Evolutionary conservation across 2,329 filamentous ascomycete genomes (phyloP), one percentile per base, ranked within the genome.

Genomic region (Nemania bipapillata): DNA sequence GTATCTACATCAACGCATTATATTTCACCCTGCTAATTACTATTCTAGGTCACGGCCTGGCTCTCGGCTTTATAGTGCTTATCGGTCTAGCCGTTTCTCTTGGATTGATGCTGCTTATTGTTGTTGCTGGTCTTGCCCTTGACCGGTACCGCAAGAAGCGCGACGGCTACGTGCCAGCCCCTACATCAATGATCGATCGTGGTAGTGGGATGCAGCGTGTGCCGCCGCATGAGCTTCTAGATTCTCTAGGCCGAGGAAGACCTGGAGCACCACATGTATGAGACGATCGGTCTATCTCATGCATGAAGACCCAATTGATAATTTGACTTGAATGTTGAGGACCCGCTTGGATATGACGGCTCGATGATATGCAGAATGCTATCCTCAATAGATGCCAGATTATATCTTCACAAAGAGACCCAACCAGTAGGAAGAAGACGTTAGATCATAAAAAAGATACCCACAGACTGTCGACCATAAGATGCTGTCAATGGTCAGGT

Each of bases 51-150:
- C 82, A 83, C 57, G 85, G 89, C 73, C 84, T 96, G 74, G 89
- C 91, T 11, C 82, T 92, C 52, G 93, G 91, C 54, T 92, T 93
- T 70, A 86, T 96, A 63, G 91, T 96, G 45, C 87, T 96, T 12
- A 95, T 96, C 72, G 90, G 89, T 22, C 87, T 96, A 40, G 93
- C 89, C 64, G 92, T 96, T 68, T 87, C 93, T 1, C 87, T 96
- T 1, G 92, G 85, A 30, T 82, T 95, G 68, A 92, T 93, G 75
- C 91, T 95, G 79, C 81, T 95, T 53, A 85, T 96, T 60, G 92
- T 96, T 61, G 85, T 92, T 57, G 87, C 87, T 22, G 93, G 93
- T 71, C 88, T 96, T 70, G 76, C 92, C 52, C 85, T 94, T 65
- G 92, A 96, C 81, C 89, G 92, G 69, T 84, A 91, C 69, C 88